Base-by-base conservation (phyloP, 805 yeast genomes). In the Wickerhamiella cacticola region DNA sequence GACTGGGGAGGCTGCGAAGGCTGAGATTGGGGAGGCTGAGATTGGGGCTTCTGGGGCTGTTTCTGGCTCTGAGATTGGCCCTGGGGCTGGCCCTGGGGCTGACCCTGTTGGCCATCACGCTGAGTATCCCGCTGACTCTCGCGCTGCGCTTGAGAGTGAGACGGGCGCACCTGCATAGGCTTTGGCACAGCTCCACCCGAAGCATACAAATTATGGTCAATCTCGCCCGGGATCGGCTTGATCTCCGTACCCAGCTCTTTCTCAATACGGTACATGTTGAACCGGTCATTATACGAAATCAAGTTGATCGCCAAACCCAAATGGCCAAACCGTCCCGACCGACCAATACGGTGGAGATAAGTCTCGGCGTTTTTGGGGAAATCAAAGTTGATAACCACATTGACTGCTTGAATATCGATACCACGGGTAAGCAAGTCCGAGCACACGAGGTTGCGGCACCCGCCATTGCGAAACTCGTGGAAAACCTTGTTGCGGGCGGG, bases 321-420 rank as follows among this genome's bases (percentile, higher is more conserved):
- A 65, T 92, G 98, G 56, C 98, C 98, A 61, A 85, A 92, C 73
- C 98, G 84, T 57, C 98, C 97, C 6, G 96, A 87, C 73, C 98
- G 86, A 74, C 97, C 97, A 58, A 89, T 92, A 75, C 97, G 83
- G 70, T 92, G 98, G 58, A 92, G 75, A 64, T 92, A 92, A 35
- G 97, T 92, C 67, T 92, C 98, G 6, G 97, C 96, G 47, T 82
- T 86, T 66, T 89, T 89, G 52, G 98, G 98, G 81, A 92, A 92
- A 66, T 92, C 98, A 64, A 92, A 92, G 70, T 92, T 92, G 60
- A 92, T 84, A 44, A 92, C 98, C 41, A 92, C 97, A 63, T 92
- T 92, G 55, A 92, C 98, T 5, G 97, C 97, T 68, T 92, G 97
- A 59, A 92, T 89, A 73, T 92, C 98, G 60, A 92, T 92, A 76